A percentile compares a stretch with the other conserved stretches of the same genome.
Conservation (phyloP, 805 yeast species). For the Yarrowia sp. region DNA sequence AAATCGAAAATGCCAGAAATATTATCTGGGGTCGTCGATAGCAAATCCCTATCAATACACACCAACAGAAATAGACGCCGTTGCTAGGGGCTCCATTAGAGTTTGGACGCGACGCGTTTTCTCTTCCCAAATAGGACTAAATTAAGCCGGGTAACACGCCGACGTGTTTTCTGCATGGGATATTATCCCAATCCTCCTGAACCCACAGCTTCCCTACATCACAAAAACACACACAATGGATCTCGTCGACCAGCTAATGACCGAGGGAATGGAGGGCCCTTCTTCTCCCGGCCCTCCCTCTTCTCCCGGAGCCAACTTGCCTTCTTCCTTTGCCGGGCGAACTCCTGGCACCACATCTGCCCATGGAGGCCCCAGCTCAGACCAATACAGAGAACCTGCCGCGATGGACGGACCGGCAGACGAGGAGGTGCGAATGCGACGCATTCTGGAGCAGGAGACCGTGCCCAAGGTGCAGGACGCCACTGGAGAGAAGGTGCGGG, state of each 20-base stretch:
- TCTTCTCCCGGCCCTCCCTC: conserved; percentile 26
- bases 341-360: conserved; percentile 18
- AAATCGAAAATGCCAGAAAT: too few relatives aligned
- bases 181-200: neutral
- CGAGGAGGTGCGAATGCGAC: conserved; percentile 19
- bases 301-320: conserved; percentile 16
- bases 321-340: conserved; percentile 16
- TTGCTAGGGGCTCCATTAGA: neutral
- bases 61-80: too few relatives aligned
- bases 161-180: conserved; percentile 16
- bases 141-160: conserved; percentile 12
- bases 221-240: conserved; percentile 8
- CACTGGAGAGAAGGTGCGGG: conserved; percentile 91
- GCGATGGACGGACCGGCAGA: conserved; percentile 1
- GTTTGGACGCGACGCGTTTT: conserved; percentile 1
- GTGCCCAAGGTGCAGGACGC: conserved; percentile 86
- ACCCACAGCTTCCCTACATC: neutral
- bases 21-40: too few relatives aligned
- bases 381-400: neutral
- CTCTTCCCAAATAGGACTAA: neutral
- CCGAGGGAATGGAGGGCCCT: conserved; percentile 14
- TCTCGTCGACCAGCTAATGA: conserved; percentile 23
- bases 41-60: too few relatives aligned
- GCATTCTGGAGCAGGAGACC: conserved; percentile 31
- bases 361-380: conserved; percentile 17